phyloP scores from a whole-genome alignment of 73 alveolate species.

The Paramecium sexaurelia region DNA sequence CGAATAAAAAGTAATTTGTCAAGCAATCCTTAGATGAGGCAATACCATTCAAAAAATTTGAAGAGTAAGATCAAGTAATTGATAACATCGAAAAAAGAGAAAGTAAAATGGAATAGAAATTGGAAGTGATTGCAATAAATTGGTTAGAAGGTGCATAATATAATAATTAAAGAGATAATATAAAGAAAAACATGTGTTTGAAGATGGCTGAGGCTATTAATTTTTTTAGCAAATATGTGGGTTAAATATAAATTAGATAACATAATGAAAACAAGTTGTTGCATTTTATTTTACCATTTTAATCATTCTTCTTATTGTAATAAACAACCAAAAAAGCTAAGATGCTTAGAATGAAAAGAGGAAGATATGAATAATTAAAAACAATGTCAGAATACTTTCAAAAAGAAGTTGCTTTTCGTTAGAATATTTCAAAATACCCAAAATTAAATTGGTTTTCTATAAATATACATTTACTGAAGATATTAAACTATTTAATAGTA shows the following conservation, averaged over 20 bases:
- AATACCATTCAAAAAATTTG: constrained; percentile 17
- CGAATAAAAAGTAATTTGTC: not conserved
- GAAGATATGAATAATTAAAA: not conserved
- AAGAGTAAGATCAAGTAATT: not conserved
- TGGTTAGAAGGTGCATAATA: constrained; percentile 25
- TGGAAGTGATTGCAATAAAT: not conserved
- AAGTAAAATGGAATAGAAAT: not conserved
- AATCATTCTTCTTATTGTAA: not conserved
- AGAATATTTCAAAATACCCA: not conserved
- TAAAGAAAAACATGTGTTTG: not conserved
- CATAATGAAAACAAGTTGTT: not conserved
- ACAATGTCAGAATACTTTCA: not conserved
- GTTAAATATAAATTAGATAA: not conserved
- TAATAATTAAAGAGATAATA: not conserved
- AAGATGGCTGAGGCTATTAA: constrained; percentile 14
- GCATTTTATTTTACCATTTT: not conserved
- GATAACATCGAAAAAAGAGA: not conserved
- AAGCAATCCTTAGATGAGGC: not conserved
- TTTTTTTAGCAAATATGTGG: not conserved
- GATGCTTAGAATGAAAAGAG: not conserved
- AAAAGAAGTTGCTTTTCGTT: not conserved
- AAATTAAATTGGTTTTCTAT: not conserved
- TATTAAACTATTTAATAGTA: not conserved
- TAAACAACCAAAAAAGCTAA: not conserved
- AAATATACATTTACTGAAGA: not conserved